phyloP scores from a whole-genome alignment of 73 alveolate genomes.

The Breviolum minutum region DNA sequence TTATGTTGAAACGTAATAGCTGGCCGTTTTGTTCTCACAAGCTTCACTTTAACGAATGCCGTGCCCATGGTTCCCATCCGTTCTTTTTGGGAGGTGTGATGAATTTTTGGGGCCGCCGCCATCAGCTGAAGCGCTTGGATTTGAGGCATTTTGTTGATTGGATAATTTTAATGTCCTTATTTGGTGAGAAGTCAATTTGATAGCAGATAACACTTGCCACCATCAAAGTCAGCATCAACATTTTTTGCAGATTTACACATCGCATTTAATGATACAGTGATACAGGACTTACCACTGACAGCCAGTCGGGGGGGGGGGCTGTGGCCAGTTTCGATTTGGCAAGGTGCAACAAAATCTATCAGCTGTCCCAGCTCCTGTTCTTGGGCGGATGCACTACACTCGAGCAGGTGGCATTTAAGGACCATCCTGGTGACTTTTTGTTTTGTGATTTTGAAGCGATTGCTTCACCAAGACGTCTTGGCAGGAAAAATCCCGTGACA shows the following conservation, averaged over 20 bases:
- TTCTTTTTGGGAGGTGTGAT: not conserved
- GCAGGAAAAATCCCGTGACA: not conserved
- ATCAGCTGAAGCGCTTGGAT: conserved; percentile 35
- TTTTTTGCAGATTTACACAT: not conserved
- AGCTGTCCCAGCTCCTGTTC: conserved; percentile 40
- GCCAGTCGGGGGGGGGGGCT: no score
- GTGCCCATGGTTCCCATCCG: not conserved
- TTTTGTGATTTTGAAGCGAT: no score
- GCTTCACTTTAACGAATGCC: not conserved
- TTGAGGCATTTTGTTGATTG: not conserved
- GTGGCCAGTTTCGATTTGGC: no score
- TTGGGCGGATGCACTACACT: conserved; percentile 7
- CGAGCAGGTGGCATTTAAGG: conserved; percentile 27
- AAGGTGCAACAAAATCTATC: conserved; percentile 44
- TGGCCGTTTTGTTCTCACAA: no score
- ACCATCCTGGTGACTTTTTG: no score
- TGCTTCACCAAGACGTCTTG: no score
- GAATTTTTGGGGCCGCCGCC: conserved; percentile 65
- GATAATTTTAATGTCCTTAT: not conserved
- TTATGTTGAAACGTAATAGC: no score
- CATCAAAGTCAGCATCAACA: not conserved
- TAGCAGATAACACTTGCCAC: no score
- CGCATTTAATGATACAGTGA: not conserved
- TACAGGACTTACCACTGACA: not conserved
- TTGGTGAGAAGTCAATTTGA: no score